Conservation (phyloP, 768 basidiomycete species). For the Agrocybe pediades region DNA sequence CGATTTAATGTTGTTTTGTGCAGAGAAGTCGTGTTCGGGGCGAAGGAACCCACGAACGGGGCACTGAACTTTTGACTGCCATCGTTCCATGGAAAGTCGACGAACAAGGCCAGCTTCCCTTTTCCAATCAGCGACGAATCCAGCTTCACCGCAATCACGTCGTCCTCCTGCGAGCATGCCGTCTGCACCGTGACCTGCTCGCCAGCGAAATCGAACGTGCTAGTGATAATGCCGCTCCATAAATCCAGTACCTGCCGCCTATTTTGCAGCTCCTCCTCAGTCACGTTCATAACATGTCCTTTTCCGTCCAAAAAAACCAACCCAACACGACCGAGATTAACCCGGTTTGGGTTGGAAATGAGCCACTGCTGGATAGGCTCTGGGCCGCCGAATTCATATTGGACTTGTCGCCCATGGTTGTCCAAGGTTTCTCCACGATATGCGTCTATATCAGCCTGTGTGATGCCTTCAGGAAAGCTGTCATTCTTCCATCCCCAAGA, state of each 20-base stretch:
- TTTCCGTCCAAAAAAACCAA: conserved; percentile 34
- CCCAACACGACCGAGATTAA: conserved; percentile 54
- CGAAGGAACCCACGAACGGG: conserved; percentile 57
- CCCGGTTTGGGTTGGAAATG: conserved; percentile 58
- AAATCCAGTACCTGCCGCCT: conserved; percentile 48
- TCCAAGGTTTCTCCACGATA: conserved; percentile 53
- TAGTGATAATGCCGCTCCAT: conserved; percentile 56
- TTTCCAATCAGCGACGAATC: conserved; percentile 39
- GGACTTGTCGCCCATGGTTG: conserved; percentile 50
- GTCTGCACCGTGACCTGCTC: conserved; percentile 39
- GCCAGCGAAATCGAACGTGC: conserved; percentile 41
- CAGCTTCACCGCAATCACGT: conserved; percentile 42
- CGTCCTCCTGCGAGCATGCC: conserved; percentile 36
- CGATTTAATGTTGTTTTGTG: conserved; percentile 1
- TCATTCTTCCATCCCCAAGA: conserved; percentile 69
- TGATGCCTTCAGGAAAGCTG: conserved; percentile 44
- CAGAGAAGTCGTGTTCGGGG: conserved; percentile 46
- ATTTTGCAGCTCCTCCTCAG: conserved; percentile 37
- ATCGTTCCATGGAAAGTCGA: conserved; percentile 66
- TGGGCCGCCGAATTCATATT: conserved; percentile 37
- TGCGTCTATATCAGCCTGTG: conserved; percentile 41
- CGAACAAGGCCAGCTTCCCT: conserved; percentile 45
- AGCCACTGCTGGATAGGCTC: conserved; percentile 50
- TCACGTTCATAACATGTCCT: conserved; percentile 26
- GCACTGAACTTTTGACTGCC: conserved; percentile 56